Evolutionary conservation across 768 basidiomycete genomes (phyloP).

Genomic region (Termitomyces sp.): DNA sequence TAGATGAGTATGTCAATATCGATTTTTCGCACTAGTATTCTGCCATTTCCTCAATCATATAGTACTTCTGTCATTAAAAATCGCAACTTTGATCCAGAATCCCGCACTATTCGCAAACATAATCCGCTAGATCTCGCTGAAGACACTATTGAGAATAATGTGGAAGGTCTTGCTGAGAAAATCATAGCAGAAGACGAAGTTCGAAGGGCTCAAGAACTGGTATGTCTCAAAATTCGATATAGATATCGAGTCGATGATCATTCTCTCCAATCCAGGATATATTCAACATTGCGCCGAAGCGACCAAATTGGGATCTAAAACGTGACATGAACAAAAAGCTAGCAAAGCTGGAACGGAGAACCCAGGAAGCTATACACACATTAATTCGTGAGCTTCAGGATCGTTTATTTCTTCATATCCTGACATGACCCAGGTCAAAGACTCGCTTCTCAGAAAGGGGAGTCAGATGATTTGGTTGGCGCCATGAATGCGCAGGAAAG

Average conservation of each 20-base stretch:
- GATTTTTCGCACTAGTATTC: not conserved
- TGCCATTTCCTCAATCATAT: not conserved
- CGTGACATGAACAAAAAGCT: slow-evolving; percentile 90
- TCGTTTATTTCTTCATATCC: not conserved
- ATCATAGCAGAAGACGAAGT: slow-evolving; percentile 87
- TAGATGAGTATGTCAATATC: slow-evolving; percentile 30
- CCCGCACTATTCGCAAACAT: slow-evolving; percentile 70
- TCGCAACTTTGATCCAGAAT: slow-evolving; percentile 89
- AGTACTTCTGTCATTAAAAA: slow-evolving; percentile 51
- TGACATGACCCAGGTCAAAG: slow-evolving; percentile 53
- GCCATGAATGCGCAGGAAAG: slow-evolving; percentile 77
- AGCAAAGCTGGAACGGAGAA: slow-evolving; percentile 83
- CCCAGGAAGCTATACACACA: slow-evolving; percentile 87
- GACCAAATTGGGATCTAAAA: slow-evolving; percentile 95
- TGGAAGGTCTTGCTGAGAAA: slow-evolving; percentile 76
- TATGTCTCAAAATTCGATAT: slow-evolving; percentile 27
- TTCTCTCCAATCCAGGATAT: slow-evolving; percentile 59
- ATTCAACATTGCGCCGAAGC: slow-evolving; percentile 96
- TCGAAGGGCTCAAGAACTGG: slow-evolving; percentile 81
- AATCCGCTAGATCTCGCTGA: slow-evolving; percentile 49
- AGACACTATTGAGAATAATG: slow-evolving; percentile 85
- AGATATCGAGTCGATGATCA: not conserved
- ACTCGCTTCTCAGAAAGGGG: slow-evolving; percentile 72
- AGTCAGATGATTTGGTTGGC: slow-evolving; percentile 73
- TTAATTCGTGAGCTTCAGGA: slow-evolving; percentile 70